Evolutionary conservation across 352 stramenopile species (phyloP).

Genomic region (Globisporangium paroecandrum): DNA sequence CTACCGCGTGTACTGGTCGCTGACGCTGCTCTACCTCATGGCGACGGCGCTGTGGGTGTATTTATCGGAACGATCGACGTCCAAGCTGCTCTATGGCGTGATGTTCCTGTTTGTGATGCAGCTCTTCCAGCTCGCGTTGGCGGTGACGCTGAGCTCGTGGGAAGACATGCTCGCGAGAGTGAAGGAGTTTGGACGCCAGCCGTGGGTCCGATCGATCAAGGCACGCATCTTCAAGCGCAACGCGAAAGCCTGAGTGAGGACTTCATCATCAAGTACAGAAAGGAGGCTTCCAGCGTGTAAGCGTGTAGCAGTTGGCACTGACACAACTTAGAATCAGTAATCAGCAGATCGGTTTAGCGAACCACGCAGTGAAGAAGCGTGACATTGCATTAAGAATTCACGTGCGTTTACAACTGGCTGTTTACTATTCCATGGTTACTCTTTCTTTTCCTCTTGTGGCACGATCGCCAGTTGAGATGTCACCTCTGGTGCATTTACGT

Average conservation of each 20-base stretch:
- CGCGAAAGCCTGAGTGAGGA: not conserved
- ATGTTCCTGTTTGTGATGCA: constrained; percentile 51
- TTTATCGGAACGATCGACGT: constrained; percentile 45
- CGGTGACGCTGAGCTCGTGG: constrained; percentile 57
- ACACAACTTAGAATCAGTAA: not conserved
- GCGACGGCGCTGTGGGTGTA: constrained; percentile 53
- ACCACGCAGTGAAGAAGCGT: not conserved
- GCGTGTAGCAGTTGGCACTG: not conserved
- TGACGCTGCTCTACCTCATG: constrained; percentile 38
- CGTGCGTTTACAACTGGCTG: not conserved
- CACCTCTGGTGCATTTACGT: not conserved
- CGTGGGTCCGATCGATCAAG: constrained; percentile 10
- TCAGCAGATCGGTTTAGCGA: not conserved
- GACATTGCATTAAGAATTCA: not conserved
- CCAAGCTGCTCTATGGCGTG: constrained; percentile 46
- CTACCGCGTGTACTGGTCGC: constrained; percentile 68
- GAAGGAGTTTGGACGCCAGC: constrained; percentile 21
- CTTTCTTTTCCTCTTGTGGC: constrained; percentile 10
- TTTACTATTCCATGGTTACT: constrained; percentile 2
- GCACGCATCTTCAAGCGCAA: not conserved
- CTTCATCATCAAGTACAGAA: not conserved
- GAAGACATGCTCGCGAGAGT: constrained; percentile 40
- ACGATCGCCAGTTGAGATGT: constrained; percentile 7
- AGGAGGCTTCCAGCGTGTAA: not conserved
- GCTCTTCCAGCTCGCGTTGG: constrained; percentile 48